Percentiles rank a stretch among this genome's conserved stretches.
These are phyloP conservation scores for Allomyces macrogynus DNA, from an alignment of 192 early-diverging fungal species.

Conservation along the genomic window DNA sequence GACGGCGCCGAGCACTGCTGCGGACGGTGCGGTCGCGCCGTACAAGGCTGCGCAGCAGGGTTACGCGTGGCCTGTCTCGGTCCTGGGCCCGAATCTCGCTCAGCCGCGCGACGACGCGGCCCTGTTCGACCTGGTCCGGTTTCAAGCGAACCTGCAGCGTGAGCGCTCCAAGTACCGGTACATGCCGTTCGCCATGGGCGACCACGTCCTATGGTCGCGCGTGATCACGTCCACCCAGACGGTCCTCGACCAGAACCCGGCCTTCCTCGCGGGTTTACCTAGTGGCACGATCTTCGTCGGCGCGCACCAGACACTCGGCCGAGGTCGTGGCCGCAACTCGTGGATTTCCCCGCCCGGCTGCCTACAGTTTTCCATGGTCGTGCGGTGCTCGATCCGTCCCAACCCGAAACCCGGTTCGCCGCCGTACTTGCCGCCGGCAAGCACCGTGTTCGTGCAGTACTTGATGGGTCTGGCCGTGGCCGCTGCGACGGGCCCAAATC, in stretches of 20 bases:
- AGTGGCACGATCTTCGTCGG: conserved; percentile 62
- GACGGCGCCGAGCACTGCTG: too few species aligned
- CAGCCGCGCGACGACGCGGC: conserved; percentile 9
- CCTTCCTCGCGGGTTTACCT: conserved; percentile 41
- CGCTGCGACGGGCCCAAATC: conserved; percentile 40
- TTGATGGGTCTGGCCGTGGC: conserved; percentile 68
- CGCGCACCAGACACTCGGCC: conserved; percentile 62
- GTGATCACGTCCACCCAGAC: conserved; percentile 79
- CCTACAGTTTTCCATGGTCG: conserved; percentile 61
- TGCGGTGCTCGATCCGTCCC: conserved; percentile 14
- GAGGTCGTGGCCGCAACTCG: conserved; percentile 76
- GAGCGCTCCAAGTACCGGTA: conserved; percentile 15
- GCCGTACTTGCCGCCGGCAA: conserved; percentile 24
- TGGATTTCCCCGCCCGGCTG: conserved; percentile 90
- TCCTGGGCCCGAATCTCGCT: neutral
- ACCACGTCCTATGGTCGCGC: conserved; percentile 52
- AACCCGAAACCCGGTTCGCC: conserved; percentile 14
- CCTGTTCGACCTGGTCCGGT: conserved; percentile 32
- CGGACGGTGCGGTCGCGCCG: too few species aligned
- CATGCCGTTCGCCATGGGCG: conserved; percentile 34
- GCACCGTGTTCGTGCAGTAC: conserved; percentile 87
- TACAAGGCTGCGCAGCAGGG: too few species aligned
- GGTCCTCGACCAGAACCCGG: conserved; percentile 68
- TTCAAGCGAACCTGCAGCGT: conserved; percentile 23
- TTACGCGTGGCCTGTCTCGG: neutral